Evolutionary conservation across 2,329 filamentous ascomycete species (phyloP).

Genomic region (Raffaelea ambrosiae): DNA sequence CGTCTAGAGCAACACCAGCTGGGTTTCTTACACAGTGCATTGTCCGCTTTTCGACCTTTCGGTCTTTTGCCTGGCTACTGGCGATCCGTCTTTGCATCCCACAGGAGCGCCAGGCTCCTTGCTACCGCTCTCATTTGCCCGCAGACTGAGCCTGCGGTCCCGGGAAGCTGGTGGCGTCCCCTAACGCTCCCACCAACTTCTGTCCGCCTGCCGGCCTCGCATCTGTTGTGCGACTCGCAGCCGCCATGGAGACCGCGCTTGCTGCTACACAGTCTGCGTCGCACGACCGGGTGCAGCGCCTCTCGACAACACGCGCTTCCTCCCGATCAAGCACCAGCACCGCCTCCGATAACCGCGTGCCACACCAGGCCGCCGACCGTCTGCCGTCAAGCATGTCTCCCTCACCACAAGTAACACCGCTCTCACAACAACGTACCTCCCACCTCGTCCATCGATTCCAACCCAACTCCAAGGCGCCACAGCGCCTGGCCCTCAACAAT

Average conservation of each 20-base stretch:
- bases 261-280: background rate
- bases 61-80: too few species aligned
- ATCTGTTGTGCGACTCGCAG: too few species aligned
- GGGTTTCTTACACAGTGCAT: too few species aligned
- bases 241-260: background rate
- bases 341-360: conserved; percentile 3
- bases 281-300: conserved; percentile 4
- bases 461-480: conserved; percentile 1
- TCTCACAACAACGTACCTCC: background rate
- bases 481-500: conserved; percentile 4
- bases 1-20: too few species aligned
- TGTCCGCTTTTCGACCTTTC: too few species aligned
- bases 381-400: conserved; percentile 3
- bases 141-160: too few species aligned
- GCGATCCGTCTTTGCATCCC: too few species aligned
- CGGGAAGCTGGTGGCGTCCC: too few species aligned
- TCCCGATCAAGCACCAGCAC: conserved; percentile 6
- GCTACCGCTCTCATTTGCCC: too few species aligned
- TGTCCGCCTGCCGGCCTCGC: too few species aligned
- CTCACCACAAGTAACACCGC: conserved; percentile 7
- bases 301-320: conserved; percentile 9
- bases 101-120: too few species aligned
- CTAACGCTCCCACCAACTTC: too few species aligned
- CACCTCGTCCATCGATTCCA: conserved; percentile 10
- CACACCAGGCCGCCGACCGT: conserved; percentile 1